Evolutionary conservation across 257 asterid genomes (phyloP).

Genomic region (Solanum dulcamara): DNA sequence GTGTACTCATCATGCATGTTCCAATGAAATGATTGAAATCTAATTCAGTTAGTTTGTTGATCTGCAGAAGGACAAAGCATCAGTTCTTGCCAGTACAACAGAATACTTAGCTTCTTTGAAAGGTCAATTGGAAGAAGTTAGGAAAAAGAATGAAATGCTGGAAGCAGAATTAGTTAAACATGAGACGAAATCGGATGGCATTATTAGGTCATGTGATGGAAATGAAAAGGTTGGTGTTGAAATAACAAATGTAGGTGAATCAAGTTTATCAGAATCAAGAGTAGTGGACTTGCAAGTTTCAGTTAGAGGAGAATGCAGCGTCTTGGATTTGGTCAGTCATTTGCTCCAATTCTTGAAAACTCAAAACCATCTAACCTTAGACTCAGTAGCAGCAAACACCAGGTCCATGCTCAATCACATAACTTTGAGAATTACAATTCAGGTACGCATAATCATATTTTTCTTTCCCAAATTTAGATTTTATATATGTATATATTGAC

Average conservation of each 20-base stretch:
- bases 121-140: constrained; percentile 1
- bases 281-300: constrained; percentile 1
- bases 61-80: constrained; percentile 7
- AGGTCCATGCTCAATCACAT: not conserved
- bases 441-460: not conserved
- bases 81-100: constrained; percentile 3
- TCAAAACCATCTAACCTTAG: not conserved
- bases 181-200: not conserved
- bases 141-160: not conserved
- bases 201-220: not conserved
- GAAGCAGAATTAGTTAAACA: not conserved
- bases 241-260: not conserved
- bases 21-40: not conserved
- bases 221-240: not conserved
- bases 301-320: not conserved
- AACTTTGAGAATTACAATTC: not conserved
- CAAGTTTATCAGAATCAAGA: not conserved
- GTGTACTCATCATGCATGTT: not conserved
- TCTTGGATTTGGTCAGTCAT: not conserved
- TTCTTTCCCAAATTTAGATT: not conserved
- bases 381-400: constrained; percentile 1
- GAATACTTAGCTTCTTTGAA: not conserved
- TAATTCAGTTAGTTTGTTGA: not conserved
- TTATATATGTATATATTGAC: no score
- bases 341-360: constrained; percentile 3